A percentile compares a stretch with the other conserved stretches of the same genome.
phyloP scores from a whole-genome alignment of 2,329 filamentous ascomycete genomes.

The Colletotrichum siamense region DNA sequence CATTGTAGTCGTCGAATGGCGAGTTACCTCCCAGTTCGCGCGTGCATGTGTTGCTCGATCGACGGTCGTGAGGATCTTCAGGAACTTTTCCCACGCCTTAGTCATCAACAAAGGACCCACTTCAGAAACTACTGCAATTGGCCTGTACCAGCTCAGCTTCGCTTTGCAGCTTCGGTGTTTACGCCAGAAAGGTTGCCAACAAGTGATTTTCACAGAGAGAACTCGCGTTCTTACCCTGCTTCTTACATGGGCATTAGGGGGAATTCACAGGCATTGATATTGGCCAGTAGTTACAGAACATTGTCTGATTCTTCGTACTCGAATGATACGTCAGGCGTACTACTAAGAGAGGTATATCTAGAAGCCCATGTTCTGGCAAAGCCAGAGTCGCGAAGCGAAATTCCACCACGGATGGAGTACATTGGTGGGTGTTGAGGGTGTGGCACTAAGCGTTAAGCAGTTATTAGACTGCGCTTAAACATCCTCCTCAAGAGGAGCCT shows the following conservation, averaged over 20 bases:
- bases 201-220: not conserved
- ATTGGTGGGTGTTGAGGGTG: not conserved
- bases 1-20: constrained; percentile 56
- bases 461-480: constrained; percentile 38
- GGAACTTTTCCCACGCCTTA: constrained; percentile 36
- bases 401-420: constrained; percentile 8
- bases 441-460: not conserved
- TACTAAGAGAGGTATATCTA: constrained; percentile 45
- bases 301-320: constrained; percentile 32
- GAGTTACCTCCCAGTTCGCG: constrained; percentile 3
- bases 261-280: not conserved
- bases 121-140: not conserved
- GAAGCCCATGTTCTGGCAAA: constrained; percentile 34
- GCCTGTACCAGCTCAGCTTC: not conserved
- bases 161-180: not conserved
- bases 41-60: not conserved
- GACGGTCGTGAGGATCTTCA: not conserved
- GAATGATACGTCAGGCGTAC: constrained; percentile 35
- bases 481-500: constrained; percentile 78
- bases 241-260: not conserved
- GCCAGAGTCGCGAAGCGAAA: constrained; percentile 30
- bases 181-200: not conserved
- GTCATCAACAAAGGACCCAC: constrained; percentile 28
- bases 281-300: constrained; percentile 12
- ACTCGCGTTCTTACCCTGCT: not conserved